Percentiles rank a stretch among this genome's conserved stretches.
phyloP scores from a whole-genome alignment of 2,329 filamentous ascomycete genomes.

The Penicillium brevicompactum region DNA sequence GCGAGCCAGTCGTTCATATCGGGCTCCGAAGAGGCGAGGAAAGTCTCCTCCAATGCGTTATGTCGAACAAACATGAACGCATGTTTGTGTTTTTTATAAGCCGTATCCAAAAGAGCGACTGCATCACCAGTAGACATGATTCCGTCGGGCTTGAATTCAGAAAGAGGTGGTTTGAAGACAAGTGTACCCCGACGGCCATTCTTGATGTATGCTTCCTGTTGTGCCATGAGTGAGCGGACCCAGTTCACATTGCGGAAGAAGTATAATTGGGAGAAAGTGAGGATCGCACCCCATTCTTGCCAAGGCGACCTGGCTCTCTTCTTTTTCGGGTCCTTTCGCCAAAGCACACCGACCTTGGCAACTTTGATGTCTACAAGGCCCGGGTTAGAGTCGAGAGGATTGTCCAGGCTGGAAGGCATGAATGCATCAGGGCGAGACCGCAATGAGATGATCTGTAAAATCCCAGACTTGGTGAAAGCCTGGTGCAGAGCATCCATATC shows the following conservation, averaged over 20 bases:
- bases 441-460: slow-evolving; percentile 92
- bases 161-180: slow-evolving; percentile 85
- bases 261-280: slow-evolving; percentile 96
- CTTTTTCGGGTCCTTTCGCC: slow-evolving; percentile 92
- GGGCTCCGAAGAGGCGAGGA: slow-evolving; percentile 84
- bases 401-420: slow-evolving; percentile 83
- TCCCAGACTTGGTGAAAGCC: slow-evolving; percentile 86
- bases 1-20: slow-evolving; percentile 97
- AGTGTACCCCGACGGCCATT: slow-evolving; percentile 75
- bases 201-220: slow-evolving; percentile 81
- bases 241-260: slow-evolving; percentile 92
- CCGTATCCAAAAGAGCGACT: slow-evolving; percentile 81
- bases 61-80: slow-evolving; percentile 89
- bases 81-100: slow-evolving; percentile 91
- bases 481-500: slow-evolving; percentile 82
- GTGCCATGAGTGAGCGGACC: slow-evolving; percentile 87
- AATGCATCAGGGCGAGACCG: slow-evolving; percentile 93
- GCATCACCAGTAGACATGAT: slow-evolving; percentile 92
- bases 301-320: slow-evolving; percentile 93
- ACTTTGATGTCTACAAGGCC: slow-evolving; percentile 97
- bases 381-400: slow-evolving; percentile 82
- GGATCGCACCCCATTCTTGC: slow-evolving; percentile 97
- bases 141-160: slow-evolving; percentile 90
- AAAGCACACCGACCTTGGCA: slow-evolving; percentile 90
- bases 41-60: slow-evolving; percentile 82